phyloP scores from a whole-genome alignment of 305 asterid genomes.

The Fraxinus ornus region DNA sequence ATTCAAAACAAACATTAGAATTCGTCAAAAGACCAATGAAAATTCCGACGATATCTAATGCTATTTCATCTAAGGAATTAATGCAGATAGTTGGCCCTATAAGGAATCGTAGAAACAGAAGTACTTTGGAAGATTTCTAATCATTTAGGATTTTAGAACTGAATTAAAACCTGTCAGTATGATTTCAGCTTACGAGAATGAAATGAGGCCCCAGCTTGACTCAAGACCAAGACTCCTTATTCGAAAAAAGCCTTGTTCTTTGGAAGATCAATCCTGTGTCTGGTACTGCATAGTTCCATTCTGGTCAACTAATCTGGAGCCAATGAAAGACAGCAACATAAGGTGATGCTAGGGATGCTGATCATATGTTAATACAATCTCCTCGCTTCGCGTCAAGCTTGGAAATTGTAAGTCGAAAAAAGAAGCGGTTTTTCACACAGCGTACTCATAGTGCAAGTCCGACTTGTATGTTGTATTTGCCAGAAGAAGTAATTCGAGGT shows the following conservation, averaged over 20 bases:
- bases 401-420: neutral
- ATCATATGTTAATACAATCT: neutral
- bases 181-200: neutral
- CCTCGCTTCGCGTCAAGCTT: neutral
- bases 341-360: neutral
- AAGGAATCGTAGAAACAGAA: neutral
- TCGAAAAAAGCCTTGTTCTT: neutral
- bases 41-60: neutral
- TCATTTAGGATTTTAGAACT: neutral
- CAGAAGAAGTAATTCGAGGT: neutral
- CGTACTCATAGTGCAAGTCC: conserved; percentile 3
- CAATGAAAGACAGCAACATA: neutral
- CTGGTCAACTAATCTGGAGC: neutral
- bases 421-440: neutral
- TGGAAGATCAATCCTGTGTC: neutral
- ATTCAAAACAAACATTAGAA: neutral
- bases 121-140: neutral
- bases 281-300: neutral
- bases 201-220: neutral
- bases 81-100: conserved; percentile 8
- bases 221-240: neutral
- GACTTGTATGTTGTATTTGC: conserved; percentile 9
- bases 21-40: neutral
- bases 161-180: neutral
- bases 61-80: conserved; percentile 8